Conservation (phyloP, 2,329 filamentous ascomycete species). For the Ambrosiella xylebori region DNA sequence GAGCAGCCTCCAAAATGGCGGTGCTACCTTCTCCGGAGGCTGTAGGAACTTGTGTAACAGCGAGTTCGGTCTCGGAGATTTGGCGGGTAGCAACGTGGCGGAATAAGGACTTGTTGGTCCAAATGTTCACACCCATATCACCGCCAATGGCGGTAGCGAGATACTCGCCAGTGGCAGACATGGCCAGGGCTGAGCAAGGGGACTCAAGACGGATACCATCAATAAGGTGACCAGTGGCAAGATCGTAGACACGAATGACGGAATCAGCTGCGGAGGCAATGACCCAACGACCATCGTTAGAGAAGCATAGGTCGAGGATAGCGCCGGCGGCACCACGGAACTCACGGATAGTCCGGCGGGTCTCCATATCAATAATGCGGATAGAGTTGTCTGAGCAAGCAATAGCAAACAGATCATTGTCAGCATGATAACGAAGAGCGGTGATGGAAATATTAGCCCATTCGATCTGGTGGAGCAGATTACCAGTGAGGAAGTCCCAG, state of each 20-base stretch:
- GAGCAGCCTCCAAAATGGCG: conserved; percentile 35
- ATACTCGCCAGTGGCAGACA: conserved; percentile 82
- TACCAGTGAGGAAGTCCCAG: conserved; percentile 84
- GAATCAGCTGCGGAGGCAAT: conserved; percentile 71
- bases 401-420: conserved; percentile 73
- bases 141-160: conserved; percentile 77
- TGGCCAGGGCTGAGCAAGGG: conserved; percentile 68
- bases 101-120: conserved; percentile 89
- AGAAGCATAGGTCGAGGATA: conserved; percentile 76
- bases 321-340: conserved; percentile 63
- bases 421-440: conserved; percentile 61
- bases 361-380: conserved; percentile 77
- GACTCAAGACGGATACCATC: conserved; percentile 71
- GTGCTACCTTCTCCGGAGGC: conserved; percentile 68
- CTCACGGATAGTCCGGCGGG: conserved; percentile 78
- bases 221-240: conserved; percentile 88
- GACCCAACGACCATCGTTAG: conserved; percentile 84
- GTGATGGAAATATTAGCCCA: conserved; percentile 53
- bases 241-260: conserved; percentile 76
- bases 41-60: conserved; percentile 48
- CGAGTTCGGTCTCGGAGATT: conserved; percentile 61
- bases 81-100: conserved; percentile 73
- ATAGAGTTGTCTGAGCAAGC: conserved; percentile 80
- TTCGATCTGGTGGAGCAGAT: conserved; percentile 62
- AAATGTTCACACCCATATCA: conserved; percentile 76